Conservation (phyloP, 192 early-diverging fungal genomes). For the Coemansia sp. region DNA sequence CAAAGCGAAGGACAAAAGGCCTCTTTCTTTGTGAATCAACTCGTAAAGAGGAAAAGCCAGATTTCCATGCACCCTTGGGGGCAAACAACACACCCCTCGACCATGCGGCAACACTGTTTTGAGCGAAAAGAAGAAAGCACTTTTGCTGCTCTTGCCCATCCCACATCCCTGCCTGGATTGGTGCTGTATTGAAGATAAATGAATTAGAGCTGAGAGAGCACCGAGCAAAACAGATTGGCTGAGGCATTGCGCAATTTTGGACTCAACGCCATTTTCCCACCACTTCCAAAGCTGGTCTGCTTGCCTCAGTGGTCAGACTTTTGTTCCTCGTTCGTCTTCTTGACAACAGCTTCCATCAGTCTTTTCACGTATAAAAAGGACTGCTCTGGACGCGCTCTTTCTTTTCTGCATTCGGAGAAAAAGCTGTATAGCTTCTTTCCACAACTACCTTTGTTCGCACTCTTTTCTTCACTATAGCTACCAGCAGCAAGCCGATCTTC, state of each 20-base stretch:
- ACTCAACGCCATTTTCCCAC: conserved; percentile 6
- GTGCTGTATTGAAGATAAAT: no score
- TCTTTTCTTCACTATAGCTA: background rate
- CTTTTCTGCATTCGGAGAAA: conserved; percentile 4
- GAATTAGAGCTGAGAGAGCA: no score
- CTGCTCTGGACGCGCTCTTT: background rate
- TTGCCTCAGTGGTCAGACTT: background rate
- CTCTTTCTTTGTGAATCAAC: background rate
- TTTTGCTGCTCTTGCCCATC: no score
- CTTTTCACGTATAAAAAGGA: background rate
- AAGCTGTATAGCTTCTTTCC: background rate
- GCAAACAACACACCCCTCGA: conserved; percentile 3
- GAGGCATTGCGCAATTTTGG: background rate
- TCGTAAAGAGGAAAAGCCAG: background rate
- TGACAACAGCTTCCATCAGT: background rate
- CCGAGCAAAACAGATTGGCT: background rate
- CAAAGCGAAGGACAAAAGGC: background rate
- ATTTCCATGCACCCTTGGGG: background rate
- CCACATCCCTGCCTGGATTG: no score
- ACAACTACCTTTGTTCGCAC: background rate
- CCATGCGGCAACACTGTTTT: background rate
- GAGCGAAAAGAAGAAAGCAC: no score
- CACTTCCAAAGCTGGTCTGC: background rate
- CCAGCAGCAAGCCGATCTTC: conserved; percentile 2
- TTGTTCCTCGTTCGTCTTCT: background rate